phyloP scores from a whole-genome alignment of 2,329 filamentous ascomycete genomes.

The Aquanectria penicillioides region DNA sequence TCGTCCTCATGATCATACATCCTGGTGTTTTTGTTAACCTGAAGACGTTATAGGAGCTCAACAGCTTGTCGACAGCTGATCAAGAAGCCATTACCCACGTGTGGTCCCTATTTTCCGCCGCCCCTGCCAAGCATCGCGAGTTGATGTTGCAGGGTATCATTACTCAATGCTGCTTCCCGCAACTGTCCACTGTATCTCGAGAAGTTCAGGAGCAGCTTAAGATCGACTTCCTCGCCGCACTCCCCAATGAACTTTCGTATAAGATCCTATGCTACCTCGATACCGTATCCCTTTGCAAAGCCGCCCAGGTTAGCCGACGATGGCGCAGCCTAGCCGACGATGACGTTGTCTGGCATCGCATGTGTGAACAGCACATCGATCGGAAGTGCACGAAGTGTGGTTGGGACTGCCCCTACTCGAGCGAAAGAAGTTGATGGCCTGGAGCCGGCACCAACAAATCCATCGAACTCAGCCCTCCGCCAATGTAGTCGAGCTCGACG shows the following conservation, averaged over 20 bases:
- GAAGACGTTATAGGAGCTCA: conserved; percentile 71
- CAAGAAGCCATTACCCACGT: conserved; percentile 97
- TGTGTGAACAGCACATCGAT: conserved; percentile 98
- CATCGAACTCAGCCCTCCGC: conserved; percentile 47
- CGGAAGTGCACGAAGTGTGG: conserved; percentile 94
- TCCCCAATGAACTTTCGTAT: conserved; percentile 90
- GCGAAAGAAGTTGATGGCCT: conserved; percentile 84
- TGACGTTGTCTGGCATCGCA: conserved; percentile 95
- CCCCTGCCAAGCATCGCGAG: conserved; percentile 91
- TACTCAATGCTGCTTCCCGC: conserved; percentile 96
- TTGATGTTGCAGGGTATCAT: conserved; percentile 97
- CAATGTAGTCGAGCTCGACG: conserved; percentile 39
- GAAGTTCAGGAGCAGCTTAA: conserved; percentile 94
- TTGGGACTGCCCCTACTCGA: conserved; percentile 91
- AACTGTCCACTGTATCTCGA: conserved; percentile 90
- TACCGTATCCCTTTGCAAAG: conserved; percentile 93
- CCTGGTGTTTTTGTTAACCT: conserved; percentile 9
- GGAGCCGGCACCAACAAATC: conserved; percentile 85
- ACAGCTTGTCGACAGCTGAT: conserved; percentile 82
- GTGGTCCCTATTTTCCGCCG: conserved; percentile 97
- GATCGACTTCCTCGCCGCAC: conserved; percentile 92
- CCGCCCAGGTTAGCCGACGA: conserved; percentile 88
- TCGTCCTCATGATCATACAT: background rate
- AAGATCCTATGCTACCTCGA: conserved; percentile 94
- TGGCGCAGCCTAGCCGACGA: conserved; percentile 95